Evolutionary conservation across 441 rosid species (phyloP).

Genomic region (Eruca vesicaria): DNA sequence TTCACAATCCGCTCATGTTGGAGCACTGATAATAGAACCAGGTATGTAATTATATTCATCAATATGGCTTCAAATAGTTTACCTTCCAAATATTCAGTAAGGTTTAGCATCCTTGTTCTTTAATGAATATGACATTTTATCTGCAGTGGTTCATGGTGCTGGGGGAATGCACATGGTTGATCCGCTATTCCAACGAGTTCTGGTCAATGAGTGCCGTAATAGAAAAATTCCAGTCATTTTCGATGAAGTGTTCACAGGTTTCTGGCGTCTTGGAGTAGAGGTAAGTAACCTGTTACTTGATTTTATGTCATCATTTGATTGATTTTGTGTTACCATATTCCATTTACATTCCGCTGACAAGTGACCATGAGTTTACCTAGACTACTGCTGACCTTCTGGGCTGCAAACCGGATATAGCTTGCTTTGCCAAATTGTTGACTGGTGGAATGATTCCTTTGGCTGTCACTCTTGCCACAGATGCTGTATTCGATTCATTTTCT

Average conservation of each 20-base stretch:
- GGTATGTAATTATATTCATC: slow-evolving; percentile 41
- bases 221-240: slow-evolving; percentile 78
- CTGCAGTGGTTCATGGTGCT: slow-evolving; percentile 82
- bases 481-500: slow-evolving; percentile 68
- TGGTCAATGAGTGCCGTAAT: slow-evolving; percentile 72
- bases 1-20: slow-evolving; percentile 43
- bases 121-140: too few species aligned
- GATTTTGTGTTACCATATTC: not conserved
- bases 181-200: slow-evolving; percentile 89
- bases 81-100: not conserved
- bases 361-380: slow-evolving; percentile 41
- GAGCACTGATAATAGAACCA: slow-evolving; percentile 94
- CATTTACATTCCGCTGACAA: slow-evolving; percentile 18
- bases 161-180: slow-evolving; percentile 98
- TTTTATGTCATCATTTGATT: not conserved
- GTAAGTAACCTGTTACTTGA: slow-evolving; percentile 34
- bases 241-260: slow-evolving; percentile 96
- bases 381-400: slow-evolving; percentile 78
- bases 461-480: slow-evolving; percentile 74
- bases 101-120: too few species aligned
- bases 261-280: slow-evolving; percentile 97
- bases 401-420: slow-evolving; percentile 87
- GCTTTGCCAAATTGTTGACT: slow-evolving; percentile 90
- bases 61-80: not conserved
- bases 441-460: slow-evolving; percentile 94